Evolutionary conservation across 139 green algal genomes (phyloP), one percentile per base, ranked within the genome.

Genomic region (Chlorella sp.): DNA sequence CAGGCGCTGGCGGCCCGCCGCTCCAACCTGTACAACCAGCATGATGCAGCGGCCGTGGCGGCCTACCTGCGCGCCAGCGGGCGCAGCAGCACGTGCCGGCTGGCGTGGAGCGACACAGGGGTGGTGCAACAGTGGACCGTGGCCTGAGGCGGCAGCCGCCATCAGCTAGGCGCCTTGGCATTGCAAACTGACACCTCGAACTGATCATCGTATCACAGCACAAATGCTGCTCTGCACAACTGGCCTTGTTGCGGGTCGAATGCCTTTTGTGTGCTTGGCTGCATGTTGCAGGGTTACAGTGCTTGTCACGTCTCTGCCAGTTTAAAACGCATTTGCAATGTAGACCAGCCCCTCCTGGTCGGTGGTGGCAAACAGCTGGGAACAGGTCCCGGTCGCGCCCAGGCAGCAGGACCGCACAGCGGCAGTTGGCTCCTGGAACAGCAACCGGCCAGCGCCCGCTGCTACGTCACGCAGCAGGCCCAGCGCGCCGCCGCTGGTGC

Each of bases 41-140:
- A 95, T 68, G 89, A 93, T 56, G 91, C 84, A 5, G 89, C 94
- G 62, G 85, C 84, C 0, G 73, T 94, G 5, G 88, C 84, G 22
- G 92, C 91, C 0, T 96, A 82, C 62, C 60, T 96, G 74, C 74
- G 92, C 0, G 88, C 85, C 38, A 88, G 87, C 76, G 92, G 92
- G 17, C 72, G 83, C 26, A 73, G 32, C 7, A 44, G 68, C 38
- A 80, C 46, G 1, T 88, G 78, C 54, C 76, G 40, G 11, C 11
- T 91, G 1, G 58, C 44, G 26, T 82, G 83, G 38, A 89, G 32
- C 0, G 83, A 87, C 54, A 91, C 88, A 41, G 78, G 86, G 6
- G 70, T 91, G 30, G 81, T 78, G 32, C 64, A 91, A 48, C 64
- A 72, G 34, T 91, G 88, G 88, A 83, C 11, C 13, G 34, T 90